phyloP scores from a whole-genome alignment of 2,329 filamentous ascomycete species.

The Clonostachys chloroleuca region DNA sequence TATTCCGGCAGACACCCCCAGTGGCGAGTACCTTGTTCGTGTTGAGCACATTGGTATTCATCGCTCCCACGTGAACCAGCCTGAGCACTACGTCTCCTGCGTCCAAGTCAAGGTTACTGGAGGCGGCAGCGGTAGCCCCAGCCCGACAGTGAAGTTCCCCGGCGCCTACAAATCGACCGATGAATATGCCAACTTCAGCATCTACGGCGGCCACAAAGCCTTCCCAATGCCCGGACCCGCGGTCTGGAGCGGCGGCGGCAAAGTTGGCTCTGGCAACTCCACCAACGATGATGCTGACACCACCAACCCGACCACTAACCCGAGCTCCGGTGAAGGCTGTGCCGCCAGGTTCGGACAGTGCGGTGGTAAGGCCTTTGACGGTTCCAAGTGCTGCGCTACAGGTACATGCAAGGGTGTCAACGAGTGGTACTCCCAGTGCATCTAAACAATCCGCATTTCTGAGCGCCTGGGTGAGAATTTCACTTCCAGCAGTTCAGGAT shows the following conservation, averaged over 20 bases:
- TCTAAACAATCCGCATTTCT: too few relatives aligned
- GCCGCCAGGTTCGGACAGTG: too few relatives aligned
- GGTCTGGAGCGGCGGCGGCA: conserved; percentile 6
- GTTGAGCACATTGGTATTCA: conserved; percentile 23
- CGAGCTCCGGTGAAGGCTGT: too few relatives aligned
- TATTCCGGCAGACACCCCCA: conserved; percentile 23
- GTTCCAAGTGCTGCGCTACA: too few relatives aligned
- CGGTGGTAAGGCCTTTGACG: too few relatives aligned
- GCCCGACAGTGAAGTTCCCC: conserved; percentile 18
- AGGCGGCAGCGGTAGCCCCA: conserved; percentile 10
- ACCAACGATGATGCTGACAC: too few relatives aligned
- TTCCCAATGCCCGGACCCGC: conserved; percentile 11
- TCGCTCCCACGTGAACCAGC: conserved; percentile 13
- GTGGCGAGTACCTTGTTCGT: conserved; percentile 28
- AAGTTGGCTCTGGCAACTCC: too few relatives aligned
- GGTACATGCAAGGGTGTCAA: too few relatives aligned
- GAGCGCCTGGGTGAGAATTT: too few relatives aligned
- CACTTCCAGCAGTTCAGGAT: too few relatives aligned
- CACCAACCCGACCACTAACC: too few relatives aligned
- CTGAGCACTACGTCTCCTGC: conserved; percentile 12
- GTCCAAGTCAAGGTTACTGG: conserved; percentile 10
- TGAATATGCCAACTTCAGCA: conserved; percentile 11
- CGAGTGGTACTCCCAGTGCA: too few relatives aligned
- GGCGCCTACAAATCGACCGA: conserved; percentile 18
- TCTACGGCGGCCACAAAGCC: conserved; percentile 10